phyloP scores from a whole-genome alignment of 1,139 yeast genomes.

The Yamadazyma epiphylla region DNA sequence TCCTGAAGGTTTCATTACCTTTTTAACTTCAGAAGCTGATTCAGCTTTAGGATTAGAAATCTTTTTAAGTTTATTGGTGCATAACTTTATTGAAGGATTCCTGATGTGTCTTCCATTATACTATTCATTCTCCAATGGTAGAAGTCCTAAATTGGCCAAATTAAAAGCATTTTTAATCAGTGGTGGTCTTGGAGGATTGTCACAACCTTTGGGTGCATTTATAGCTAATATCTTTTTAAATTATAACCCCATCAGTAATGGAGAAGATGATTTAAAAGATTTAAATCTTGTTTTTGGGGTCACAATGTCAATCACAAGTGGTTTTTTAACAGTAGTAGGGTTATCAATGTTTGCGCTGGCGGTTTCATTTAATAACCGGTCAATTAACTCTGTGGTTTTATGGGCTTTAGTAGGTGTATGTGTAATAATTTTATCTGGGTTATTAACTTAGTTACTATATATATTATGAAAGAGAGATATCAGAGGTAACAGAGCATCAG shows the following conservation, averaged over 20 bases:
- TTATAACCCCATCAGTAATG: slow-evolving; percentile 23
- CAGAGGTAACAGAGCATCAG: neutral
- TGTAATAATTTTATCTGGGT: slow-evolving; percentile 29
- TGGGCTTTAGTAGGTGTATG: slow-evolving; percentile 51
- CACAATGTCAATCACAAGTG: slow-evolving; percentile 72
- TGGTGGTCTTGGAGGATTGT: slow-evolving; percentile 69
- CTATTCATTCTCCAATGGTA: slow-evolving; percentile 46
- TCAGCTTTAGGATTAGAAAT: slow-evolving; percentile 73
- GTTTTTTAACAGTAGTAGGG: slow-evolving; percentile 77
- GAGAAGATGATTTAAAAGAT: slow-evolving; percentile 26
- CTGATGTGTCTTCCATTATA: slow-evolving; percentile 89
- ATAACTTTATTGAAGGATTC: slow-evolving; percentile 94
- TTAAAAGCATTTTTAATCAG: slow-evolving; percentile 62
- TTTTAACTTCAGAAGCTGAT: slow-evolving; percentile 72
- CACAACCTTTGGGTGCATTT: slow-evolving; percentile 89
- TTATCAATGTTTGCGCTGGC: slow-evolving; percentile 84
- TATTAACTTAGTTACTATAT: too few species aligned
- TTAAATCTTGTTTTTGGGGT: slow-evolving; percentile 55
- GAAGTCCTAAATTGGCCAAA: slow-evolving; percentile 33
- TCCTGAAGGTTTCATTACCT: slow-evolving; percentile 93
- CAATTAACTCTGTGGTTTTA: slow-evolving; percentile 46
- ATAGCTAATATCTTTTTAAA: slow-evolving; percentile 59
- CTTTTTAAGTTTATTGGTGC: slow-evolving; percentile 79
- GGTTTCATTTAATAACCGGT: slow-evolving; percentile 60
- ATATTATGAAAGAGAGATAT: too few species aligned